Conservation (phyloP, 345 rosid species). For the Clarkia xantiana region DNA sequence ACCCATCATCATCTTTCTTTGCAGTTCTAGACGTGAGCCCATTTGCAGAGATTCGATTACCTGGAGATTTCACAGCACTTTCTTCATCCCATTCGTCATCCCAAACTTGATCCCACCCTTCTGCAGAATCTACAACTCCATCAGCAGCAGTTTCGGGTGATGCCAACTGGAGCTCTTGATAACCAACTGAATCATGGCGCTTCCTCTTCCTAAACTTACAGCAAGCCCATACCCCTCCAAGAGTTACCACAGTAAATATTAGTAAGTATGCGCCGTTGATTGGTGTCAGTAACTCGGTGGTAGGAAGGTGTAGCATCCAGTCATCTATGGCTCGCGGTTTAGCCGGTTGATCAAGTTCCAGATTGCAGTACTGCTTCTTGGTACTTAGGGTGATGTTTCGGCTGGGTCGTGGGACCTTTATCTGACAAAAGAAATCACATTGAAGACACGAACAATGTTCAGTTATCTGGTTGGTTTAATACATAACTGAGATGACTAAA, state of each 20-base stretch:
- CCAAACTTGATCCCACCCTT: constrained; percentile 89
- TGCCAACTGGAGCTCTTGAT: constrained; percentile 84
- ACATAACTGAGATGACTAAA: no score
- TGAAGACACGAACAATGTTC: no score
- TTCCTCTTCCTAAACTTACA: constrained; percentile 47
- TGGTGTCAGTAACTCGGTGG: constrained; percentile 62
- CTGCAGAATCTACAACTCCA: constrained; percentile 42
- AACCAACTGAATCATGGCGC: constrained; percentile 41
- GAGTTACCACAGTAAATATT: constrained; percentile 35
- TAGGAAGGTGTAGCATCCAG: constrained; percentile 26
- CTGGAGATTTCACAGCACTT: constrained; percentile 64
- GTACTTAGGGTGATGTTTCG: no score
- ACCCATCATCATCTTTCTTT: constrained; percentile 58
- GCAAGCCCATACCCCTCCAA: constrained; percentile 48
- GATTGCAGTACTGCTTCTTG: no score
- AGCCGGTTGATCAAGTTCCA: no score
- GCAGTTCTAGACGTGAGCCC: constrained; percentile 65
- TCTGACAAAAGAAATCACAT: no score
- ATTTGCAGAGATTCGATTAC: constrained; percentile 50
- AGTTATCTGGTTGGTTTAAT: no score
- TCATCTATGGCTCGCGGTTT: no score
- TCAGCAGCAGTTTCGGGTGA: constrained; percentile 29
- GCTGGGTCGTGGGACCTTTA: no score
- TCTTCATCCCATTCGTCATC: constrained; percentile 90
- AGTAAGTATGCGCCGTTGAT: constrained; percentile 82